Percentiles rank a stretch among this genome's conserved stretches.
Evolutionary conservation across 768 basidiomycete genomes (phyloP).

Genomic region (Sistotremastrum suecicum): DNA sequence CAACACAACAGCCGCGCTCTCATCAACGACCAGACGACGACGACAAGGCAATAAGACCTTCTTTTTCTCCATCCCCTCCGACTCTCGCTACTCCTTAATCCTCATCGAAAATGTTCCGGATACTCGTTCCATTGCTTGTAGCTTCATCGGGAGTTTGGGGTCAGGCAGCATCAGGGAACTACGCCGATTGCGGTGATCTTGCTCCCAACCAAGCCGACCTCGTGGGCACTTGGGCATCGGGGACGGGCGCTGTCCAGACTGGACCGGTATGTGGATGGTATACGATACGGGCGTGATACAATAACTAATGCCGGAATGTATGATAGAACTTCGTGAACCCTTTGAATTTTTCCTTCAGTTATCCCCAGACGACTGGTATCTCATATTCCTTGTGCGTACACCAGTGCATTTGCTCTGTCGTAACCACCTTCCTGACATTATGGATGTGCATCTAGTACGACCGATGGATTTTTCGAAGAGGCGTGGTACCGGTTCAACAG

Average conservation of each 20-base stretch:
- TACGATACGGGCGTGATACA: not conserved
- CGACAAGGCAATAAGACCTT: not conserved
- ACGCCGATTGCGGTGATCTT: not conserved
- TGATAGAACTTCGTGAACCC: conserved; percentile 75
- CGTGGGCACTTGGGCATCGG: conserved; percentile 77
- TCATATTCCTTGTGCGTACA: conserved; percentile 75
- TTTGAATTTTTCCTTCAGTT: conserved; percentile 64
- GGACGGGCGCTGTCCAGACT: conserved; percentile 60
- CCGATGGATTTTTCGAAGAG: conserved; percentile 72
- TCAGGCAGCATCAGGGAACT: too few species aligned
- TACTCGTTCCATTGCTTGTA: too few species aligned
- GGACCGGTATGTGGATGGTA: conserved; percentile 53
- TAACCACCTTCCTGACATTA: not conserved
- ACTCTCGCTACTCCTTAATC: conserved; percentile 10
- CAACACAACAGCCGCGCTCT: too few species aligned
- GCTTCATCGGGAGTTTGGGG: too few species aligned
- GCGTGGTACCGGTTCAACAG: conserved; percentile 79
- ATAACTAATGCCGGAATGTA: conserved; percentile 4
- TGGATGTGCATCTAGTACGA: conserved; percentile 33
- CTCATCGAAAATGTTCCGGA: too few species aligned
- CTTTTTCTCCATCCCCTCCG: conserved; percentile 14
- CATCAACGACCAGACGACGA: too few species aligned
- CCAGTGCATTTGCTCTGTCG: not conserved
- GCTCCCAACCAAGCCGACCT: conserved; percentile 51
- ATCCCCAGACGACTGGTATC: conserved; percentile 77